A percentile compares a stretch with the other conserved stretches of the same genome.
phyloP scores from a whole-genome alignment of 139 green algal species.

The Astrephomene gubernaculifera region DNA sequence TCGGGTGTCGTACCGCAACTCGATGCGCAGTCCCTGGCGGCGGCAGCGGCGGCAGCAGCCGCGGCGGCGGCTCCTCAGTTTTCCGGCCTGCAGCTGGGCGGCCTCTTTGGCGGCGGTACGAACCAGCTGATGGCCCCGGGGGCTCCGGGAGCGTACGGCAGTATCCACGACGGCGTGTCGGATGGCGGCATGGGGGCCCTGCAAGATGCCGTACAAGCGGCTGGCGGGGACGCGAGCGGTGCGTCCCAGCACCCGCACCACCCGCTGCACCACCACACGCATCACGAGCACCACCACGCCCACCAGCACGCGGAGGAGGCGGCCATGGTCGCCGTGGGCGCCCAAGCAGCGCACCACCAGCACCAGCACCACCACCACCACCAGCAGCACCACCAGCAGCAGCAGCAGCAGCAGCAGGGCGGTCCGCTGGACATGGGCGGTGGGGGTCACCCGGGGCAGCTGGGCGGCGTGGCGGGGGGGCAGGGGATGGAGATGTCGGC shows the following conservation, averaged over 20 bases:
- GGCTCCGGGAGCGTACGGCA: neutral
- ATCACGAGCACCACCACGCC: neutral
- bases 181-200: neutral
- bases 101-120: neutral
- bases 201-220: neutral
- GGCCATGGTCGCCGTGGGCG: neutral
- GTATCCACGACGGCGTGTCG: neutral
- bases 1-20: neutral
- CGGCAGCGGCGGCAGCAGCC: neutral
- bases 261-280: neutral
- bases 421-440: neutral
- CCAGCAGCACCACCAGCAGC: neutral
- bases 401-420: neutral
- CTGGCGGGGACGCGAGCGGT: neutral
- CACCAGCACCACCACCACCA: neutral
- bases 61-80: neutral
- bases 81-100: neutral
- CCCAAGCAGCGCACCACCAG: neutral
- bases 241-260: no score
- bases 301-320: neutral
- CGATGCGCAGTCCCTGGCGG: slow-evolving; percentile 3
- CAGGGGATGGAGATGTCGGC: neutral
- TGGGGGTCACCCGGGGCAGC: neutral
- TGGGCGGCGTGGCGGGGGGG: neutral
- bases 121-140: neutral